These are phyloP conservation scores for Trichodelitschia bisporula DNA, from an alignment of 495 filamentous ascomycete genomes.

Conservation along the genomic window DNA sequence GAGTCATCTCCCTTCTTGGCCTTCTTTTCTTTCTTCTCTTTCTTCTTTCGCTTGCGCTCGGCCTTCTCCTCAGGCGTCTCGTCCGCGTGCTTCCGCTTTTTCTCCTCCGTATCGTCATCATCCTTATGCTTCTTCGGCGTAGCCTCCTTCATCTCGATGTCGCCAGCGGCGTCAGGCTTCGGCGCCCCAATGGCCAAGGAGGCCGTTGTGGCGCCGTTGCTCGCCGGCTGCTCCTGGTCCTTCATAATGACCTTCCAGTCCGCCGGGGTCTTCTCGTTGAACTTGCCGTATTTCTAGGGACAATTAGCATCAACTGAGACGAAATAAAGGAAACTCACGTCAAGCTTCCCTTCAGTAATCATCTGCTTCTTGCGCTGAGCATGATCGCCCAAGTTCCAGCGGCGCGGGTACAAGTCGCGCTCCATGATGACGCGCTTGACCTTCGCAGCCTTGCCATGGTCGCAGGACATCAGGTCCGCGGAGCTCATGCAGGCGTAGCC, in stretches of 20 bases:
- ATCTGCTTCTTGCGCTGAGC: slow-evolving; percentile 96
- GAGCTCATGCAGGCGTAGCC: slow-evolving; percentile 92
- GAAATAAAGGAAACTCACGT: slow-evolving; percentile 29
- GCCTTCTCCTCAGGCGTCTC: slow-evolving; percentile 14
- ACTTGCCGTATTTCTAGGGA: slow-evolving; percentile 54
- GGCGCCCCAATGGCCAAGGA: slow-evolving; percentile 13
- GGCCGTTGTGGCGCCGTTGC: slow-evolving; percentile 13
- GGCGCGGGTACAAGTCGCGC: slow-evolving; percentile 77
- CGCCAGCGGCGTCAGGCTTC: slow-evolving; percentile 17
- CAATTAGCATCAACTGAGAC: slow-evolving; percentile 1
- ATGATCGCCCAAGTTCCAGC: slow-evolving; percentile 84
- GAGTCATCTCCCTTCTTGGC: slow-evolving; percentile 11
- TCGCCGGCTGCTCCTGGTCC: slow-evolving; percentile 49
- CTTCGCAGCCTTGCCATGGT: slow-evolving; percentile 92
- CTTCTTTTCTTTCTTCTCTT: slow-evolving; percentile 11
- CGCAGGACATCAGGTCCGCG: slow-evolving; percentile 71
- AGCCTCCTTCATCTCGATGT: slow-evolving; percentile 8
- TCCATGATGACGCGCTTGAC: slow-evolving; percentile 99
- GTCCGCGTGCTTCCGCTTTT: slow-evolving; percentile 16
- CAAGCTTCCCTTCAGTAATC: slow-evolving; percentile 89
- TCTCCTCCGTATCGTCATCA: slow-evolving; percentile 4
- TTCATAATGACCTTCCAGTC: slow-evolving; percentile 79
- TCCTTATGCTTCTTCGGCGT: slow-evolving; percentile 1
- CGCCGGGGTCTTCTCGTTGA: slow-evolving; percentile 75
- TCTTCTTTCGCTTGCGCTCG: slow-evolving; percentile 17